Conservation (phyloP, 805 yeast species). For the Saccharomycopsis sp. region DNA sequence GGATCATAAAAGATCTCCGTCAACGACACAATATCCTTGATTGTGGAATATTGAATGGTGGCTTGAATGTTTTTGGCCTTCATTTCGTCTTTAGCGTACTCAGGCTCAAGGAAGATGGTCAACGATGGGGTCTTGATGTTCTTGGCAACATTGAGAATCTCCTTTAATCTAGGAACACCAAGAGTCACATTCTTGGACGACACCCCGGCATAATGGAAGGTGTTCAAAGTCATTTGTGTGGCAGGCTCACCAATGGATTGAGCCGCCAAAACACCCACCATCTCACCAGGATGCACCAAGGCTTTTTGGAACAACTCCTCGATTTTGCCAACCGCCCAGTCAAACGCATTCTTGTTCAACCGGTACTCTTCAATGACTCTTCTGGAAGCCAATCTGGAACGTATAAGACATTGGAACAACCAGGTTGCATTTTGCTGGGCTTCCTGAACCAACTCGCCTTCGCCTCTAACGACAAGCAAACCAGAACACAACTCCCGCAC, state of each 20-base stretch:
- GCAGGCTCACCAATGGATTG: constrained; percentile 99
- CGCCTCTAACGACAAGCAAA: constrained; percentile 75
- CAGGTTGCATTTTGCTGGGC: constrained; percentile 91
- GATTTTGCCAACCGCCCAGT: constrained; percentile 92
- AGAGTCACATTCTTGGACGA: constrained; percentile 92
- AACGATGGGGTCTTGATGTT: constrained; percentile 99
- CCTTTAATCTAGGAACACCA: constrained; percentile 97
- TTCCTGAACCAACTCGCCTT: constrained; percentile 58
- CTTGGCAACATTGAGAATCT: constrained; percentile 96
- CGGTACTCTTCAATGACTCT: constrained; percentile 88
- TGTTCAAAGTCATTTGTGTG: constrained; percentile 93
- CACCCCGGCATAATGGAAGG: constrained; percentile 98
- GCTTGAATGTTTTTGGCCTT: constrained; percentile 92
- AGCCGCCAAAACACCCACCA: constrained; percentile 97
- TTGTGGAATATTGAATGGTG: constrained; percentile 92
- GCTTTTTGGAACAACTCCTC: constrained; percentile 90
- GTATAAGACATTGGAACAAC: constrained; percentile 80
- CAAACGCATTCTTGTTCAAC: constrained; percentile 75
- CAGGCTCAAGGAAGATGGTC: constrained; percentile 82
- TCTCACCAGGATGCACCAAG: constrained; percentile 92
- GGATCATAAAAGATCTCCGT: constrained; percentile 98
- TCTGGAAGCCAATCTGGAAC: constrained; percentile 86
- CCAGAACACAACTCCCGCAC: constrained; percentile 62
- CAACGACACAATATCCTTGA: constrained; percentile 92
- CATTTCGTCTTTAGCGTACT: constrained; percentile 79